Base-by-base conservation (phyloP, 345 rosid species). In the Linum trigynum region DNA sequence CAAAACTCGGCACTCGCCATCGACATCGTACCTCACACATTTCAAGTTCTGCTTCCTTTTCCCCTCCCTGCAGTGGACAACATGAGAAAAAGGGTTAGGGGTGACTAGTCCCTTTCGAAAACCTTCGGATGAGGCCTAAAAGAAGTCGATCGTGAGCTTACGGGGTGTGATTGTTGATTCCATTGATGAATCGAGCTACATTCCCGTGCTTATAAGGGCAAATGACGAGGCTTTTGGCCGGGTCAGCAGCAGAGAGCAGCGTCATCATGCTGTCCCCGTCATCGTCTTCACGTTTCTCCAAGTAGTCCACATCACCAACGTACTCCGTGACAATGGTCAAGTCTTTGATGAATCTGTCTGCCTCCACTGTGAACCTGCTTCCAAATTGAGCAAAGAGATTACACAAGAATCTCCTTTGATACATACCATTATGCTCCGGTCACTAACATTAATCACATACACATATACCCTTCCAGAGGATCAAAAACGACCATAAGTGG, bases 41-140 rank as follows among this genome's bases (percentile, higher is more conserved):
- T 74, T 74, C 3, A 74, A 67, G 64, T 74, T 74, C 77, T 74
- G 77, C 70, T 74, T 74, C 77, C 51, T 74, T 35, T 23, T 74
- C 32, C 77, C 77, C 7, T 74, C 74, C 64, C 77, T 74, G 70
- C 65, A 69, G 7, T 23, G 32, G 32, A 38, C 10, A 2, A 32
- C 39, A 59, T 59, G 57, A 35, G 32, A 39, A 61, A 57, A 5
- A 23, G n/a, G 39, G 23, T 23, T 23, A 23, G 32, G 32, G 53
- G 39, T 1, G 17, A 2, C n/a, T 6, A 42, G 7, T 1, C 5
- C 53, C 36, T 23, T 36, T 35, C 3, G 16, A 55, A 43, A 39
- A 38, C 17, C 1, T n/a, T 55, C 9, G 5, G 7, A 39, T 53
- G 12, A 4, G 41, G 7, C 39, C 36, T 23, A 38, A 32, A 51